phyloP scores from a whole-genome alignment of 208 protist genomes.

The Leishmania gerbilli region DNA sequence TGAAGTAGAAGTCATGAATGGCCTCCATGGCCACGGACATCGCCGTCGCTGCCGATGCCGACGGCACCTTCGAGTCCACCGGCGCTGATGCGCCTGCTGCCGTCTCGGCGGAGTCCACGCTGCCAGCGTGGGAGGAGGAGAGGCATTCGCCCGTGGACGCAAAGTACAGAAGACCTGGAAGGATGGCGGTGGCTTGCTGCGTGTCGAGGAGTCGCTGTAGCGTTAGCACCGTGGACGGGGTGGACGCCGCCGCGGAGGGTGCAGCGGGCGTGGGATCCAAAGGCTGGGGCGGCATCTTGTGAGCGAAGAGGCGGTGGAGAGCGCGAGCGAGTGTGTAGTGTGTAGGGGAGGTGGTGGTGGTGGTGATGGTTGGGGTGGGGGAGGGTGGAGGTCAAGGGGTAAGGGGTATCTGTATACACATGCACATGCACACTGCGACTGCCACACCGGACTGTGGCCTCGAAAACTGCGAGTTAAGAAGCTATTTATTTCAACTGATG shows the following conservation, averaged over 20 bases:
- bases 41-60: background rate
- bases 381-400: no score
- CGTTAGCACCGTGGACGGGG: constrained; percentile 8
- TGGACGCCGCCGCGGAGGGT: background rate
- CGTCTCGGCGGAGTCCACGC: background rate
- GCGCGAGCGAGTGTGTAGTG: background rate
- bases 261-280: background rate
- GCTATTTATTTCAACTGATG: no score
- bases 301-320: background rate
- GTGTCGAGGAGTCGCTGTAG: constrained; percentile 40
- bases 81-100: background rate
- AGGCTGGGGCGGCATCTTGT: background rate
- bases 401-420: no score
- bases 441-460: no score
- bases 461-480: no score
- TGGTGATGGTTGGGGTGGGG: background rate
- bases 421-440: no score
- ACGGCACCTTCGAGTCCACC: background rate
- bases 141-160: constrained; percentile 48
- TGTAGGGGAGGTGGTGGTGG: background rate
- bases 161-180: constrained; percentile 70
- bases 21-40: constrained; percentile 6
- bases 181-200: constrained; percentile 47
- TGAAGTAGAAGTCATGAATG: constrained; percentile 23
- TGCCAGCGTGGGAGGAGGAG: background rate